Evolutionary conservation across 2,329 filamentous ascomycete genomes (phyloP), one percentile per base, ranked within the genome.

Genomic region (Phoma sp.): DNA sequence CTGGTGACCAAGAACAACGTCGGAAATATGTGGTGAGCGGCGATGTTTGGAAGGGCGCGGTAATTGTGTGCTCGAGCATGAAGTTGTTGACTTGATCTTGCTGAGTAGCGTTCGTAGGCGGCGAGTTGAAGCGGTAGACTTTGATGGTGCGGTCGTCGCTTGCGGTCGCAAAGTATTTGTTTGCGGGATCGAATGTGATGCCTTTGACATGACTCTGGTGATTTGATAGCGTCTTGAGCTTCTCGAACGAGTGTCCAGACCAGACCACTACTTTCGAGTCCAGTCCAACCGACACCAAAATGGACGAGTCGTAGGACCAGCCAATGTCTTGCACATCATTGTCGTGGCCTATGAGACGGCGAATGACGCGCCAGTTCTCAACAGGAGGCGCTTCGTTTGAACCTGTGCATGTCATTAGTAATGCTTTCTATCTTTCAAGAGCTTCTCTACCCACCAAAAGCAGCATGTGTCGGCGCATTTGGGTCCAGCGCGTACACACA

Each of bases 191-290:
- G 71, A 99, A 99, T 0, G 93, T 96, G 67, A 99, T 96, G 58
- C 96, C 95, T 75, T 99, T 99, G 78, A 99, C 95, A 73, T 98
- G 96, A 74, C 92, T 97, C 74, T 96, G 92, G 76, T 99, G 95
- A 53, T 93, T 89, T 2, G 92, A 87, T 5, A 99, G 80, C 3
- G 92, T 93, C 83, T 98, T 98, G 62, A 99, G 83, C 78, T 96
- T 98, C 78, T 99, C 95, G 66, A 99, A 99, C 0, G 93, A 98
- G 76, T 96, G 90, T 1, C 95, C 96, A 1, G 93, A 98, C 95
- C 95, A 99, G 18, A 99, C 90, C 9, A 99, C 95, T 12, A 99
- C 89, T 77, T 99, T 99, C 36, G 95, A 98, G 77, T 99, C 95
- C 63, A 99, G 80, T 1, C 95, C 96, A 21, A 99, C 95, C 0